These are phyloP conservation scores for Alternaria sp. DNA, from an alignment of 2,329 filamentous ascomycete genomes.

Conservation along the genomic window DNA sequence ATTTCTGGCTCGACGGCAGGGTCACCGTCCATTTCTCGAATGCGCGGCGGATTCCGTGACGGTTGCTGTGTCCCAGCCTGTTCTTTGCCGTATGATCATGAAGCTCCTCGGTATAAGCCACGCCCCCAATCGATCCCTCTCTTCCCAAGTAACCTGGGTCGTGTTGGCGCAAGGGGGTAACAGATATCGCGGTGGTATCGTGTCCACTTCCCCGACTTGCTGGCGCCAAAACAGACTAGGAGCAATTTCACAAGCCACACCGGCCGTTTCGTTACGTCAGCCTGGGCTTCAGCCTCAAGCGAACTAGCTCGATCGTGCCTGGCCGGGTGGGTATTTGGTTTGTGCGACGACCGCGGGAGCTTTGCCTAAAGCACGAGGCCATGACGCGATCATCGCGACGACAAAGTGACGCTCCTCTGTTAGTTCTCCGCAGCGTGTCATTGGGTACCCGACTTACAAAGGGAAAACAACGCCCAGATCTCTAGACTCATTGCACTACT, in stretches of 20 bases:
- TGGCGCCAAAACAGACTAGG: slow-evolving; percentile 14
- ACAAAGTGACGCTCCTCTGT: slow-evolving; percentile 20
- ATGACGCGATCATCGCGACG: slow-evolving; percentile 43
- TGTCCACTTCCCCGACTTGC: slow-evolving; percentile 41
- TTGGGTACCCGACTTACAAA: slow-evolving; percentile 10
- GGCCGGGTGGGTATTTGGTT: slow-evolving; percentile 1
- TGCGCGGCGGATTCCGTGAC: slow-evolving; percentile 28
- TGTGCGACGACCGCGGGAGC: slow-evolving; percentile 18
- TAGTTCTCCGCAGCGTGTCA: slow-evolving; percentile 7
- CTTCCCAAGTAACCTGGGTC: slow-evolving; percentile 1
- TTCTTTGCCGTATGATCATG: slow-evolving; percentile 28
- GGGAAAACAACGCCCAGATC: slow-evolving; percentile 8
- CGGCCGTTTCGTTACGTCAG: slow-evolving; percentile 23
- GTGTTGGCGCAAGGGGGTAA: slow-evolving; percentile 29
- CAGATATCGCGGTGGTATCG: slow-evolving; percentile 26
- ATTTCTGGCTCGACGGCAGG: slow-evolving; percentile 71
- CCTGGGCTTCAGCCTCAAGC: slow-evolving; percentile 30
- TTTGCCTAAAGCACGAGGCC: slow-evolving; percentile 31
- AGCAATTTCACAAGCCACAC: slow-evolving; percentile 8
- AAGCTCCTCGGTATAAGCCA: slow-evolving; percentile 7
- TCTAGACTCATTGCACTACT: slow-evolving; percentile 4
- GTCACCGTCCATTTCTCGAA: slow-evolving; percentile 72
- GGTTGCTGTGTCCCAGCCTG: slow-evolving; percentile 33
- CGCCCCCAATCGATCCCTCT: slow-evolving; percentile 14
- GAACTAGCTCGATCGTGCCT: slow-evolving; percentile 8